Conservation (phyloP, 2,329 filamentous ascomycete species). For the Ophiocordyceps camponoti-rufipedis region DNA sequence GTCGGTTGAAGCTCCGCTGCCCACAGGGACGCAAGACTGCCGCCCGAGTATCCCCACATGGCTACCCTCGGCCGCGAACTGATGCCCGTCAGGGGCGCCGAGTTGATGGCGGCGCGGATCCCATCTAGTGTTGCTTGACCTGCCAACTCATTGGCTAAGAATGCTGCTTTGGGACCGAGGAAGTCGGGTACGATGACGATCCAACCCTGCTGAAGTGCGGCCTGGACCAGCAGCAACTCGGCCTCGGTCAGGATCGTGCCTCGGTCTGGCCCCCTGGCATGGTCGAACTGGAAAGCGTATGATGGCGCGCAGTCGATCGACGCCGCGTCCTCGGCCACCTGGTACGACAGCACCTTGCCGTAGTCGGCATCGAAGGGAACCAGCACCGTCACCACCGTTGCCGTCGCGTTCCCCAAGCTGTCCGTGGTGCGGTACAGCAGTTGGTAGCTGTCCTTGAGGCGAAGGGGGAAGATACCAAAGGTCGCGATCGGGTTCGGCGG, state of each 20-base stretch:
- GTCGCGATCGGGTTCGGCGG: constrained; percentile 7
- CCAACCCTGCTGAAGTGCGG: constrained; percentile 22
- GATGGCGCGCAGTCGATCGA: constrained; percentile 15
- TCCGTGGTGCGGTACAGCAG: constrained; percentile 22
- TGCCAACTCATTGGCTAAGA: constrained; percentile 19
- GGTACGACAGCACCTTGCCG: constrained; percentile 19
- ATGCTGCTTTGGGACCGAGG: constrained; percentile 23
- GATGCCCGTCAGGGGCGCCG: constrained; percentile 11
- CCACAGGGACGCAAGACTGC: constrained; percentile 6
- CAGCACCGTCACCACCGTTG: constrained; percentile 19
- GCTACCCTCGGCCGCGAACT: constrained; percentile 14
- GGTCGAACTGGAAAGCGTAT: constrained; percentile 7
- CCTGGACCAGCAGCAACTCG: constrained; percentile 8
- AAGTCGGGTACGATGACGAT: constrained; percentile 28
- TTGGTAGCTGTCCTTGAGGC: constrained; percentile 10
- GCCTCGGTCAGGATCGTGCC: constrained; percentile 12
- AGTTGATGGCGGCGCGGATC: constrained; percentile 20
- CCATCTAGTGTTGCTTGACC: constrained; percentile 24
- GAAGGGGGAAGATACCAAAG: constrained; percentile 4
- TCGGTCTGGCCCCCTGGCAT: constrained; percentile 8
- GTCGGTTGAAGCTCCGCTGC: constrained; percentile 9
- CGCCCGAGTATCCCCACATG: constrained; percentile 22
- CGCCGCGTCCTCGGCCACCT: constrained; percentile 21
- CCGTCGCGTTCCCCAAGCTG: constrained; percentile 14
- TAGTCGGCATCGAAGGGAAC: constrained; percentile 13